Evolutionary conservation across 208 protist species (phyloP).

Genomic region (Trypanosoma scelopori): DNA sequence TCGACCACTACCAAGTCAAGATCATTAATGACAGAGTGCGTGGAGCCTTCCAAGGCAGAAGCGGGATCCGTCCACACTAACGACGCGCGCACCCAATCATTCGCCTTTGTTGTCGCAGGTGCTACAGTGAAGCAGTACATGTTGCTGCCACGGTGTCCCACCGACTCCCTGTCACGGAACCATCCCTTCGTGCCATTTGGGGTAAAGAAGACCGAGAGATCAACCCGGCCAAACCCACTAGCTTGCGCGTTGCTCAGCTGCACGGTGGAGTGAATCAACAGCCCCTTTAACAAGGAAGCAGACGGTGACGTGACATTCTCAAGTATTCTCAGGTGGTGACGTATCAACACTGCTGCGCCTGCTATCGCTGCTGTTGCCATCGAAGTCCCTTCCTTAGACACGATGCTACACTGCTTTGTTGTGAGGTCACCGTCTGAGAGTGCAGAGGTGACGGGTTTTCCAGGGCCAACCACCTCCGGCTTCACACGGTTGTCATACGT

Average conservation of each 20-base stretch:
- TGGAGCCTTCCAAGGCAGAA: conserved; percentile 50
- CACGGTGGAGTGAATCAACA: conserved; percentile 52
- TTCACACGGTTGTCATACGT: conserved; percentile 84
- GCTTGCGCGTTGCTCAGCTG: conserved; percentile 14
- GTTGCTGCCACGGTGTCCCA: conserved; percentile 28
- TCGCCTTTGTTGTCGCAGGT: neutral
- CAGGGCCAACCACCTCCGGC: conserved; percentile 81
- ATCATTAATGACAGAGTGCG: conserved; percentile 70
- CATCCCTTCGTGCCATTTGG: conserved; percentile 35
- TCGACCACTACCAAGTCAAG: conserved; percentile 78
- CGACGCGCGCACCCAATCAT: conserved; percentile 47
- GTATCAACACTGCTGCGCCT: conserved; percentile 72
- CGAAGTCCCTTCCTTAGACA: conserved; percentile 71
- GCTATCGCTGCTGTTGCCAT: conserved; percentile 89
- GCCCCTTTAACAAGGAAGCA: conserved; percentile 54
- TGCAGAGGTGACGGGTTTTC: conserved; percentile 53
- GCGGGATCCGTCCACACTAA: conserved; percentile 85
- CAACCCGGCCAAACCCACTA: conserved; percentile 63
- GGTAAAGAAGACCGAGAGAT: conserved; percentile 60
- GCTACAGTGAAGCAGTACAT: conserved; percentile 31
- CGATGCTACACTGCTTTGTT: conserved; percentile 35
- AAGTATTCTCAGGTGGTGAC: conserved; percentile 77
- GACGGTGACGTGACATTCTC: conserved; percentile 42
- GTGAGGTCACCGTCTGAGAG: conserved; percentile 18
- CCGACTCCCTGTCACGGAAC: conserved; percentile 35